Evolutionary conservation across 495 filamentous ascomycete species (phyloP).

Genomic region (Lineolata rhizophorae): DNA sequence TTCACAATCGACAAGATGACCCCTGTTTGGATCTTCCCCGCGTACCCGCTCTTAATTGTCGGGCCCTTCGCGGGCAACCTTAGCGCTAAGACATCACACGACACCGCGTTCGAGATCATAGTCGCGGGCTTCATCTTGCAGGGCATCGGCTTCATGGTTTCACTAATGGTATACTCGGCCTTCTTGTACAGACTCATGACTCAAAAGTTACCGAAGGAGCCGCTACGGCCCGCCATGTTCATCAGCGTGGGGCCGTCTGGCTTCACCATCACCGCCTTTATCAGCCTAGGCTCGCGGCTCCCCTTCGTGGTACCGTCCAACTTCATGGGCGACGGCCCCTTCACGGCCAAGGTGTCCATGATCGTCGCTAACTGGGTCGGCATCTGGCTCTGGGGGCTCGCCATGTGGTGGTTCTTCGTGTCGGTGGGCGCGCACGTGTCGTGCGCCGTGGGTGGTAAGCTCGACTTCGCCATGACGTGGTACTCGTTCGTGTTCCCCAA

Average conservation of each 20-base stretch:
- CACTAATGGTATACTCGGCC: slow-evolving; percentile 66
- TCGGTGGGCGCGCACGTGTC: slow-evolving; percentile 54
- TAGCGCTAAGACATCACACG: slow-evolving; percentile 22
- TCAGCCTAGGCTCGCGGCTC: slow-evolving; percentile 29
- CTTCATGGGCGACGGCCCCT: slow-evolving; percentile 32
- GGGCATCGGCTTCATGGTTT: slow-evolving; percentile 68
- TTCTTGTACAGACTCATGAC: slow-evolving; percentile 84
- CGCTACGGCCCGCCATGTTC: slow-evolving; percentile 62
- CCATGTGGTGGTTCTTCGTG: slow-evolving; percentile 72
- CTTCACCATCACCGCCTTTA: slow-evolving; percentile 54
- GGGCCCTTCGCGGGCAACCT: slow-evolving; percentile 55
- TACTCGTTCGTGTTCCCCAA: slow-evolving; percentile 79
- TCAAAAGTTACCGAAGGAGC: slow-evolving; percentile 63
- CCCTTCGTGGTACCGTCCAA: slow-evolving; percentile 24
- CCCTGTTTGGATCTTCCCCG: slow-evolving; percentile 80
- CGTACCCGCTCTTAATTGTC: slow-evolving; percentile 63
- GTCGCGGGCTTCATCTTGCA: slow-evolving; percentile 52
- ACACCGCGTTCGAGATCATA: slow-evolving; percentile 36
- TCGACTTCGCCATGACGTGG: slow-evolving; percentile 75
- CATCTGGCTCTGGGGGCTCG: slow-evolving; percentile 70
- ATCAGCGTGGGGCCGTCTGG: slow-evolving; percentile 60
- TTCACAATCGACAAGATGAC: slow-evolving; percentile 81
- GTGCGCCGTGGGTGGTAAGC: slow-evolving; percentile 33
- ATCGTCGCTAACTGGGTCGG: slow-evolving; percentile 36
- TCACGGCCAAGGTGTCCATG: slow-evolving; percentile 31